Evolutionary conservation across 257 asterid species (phyloP).

Genomic region (Solanum megistacrolobum): DNA sequence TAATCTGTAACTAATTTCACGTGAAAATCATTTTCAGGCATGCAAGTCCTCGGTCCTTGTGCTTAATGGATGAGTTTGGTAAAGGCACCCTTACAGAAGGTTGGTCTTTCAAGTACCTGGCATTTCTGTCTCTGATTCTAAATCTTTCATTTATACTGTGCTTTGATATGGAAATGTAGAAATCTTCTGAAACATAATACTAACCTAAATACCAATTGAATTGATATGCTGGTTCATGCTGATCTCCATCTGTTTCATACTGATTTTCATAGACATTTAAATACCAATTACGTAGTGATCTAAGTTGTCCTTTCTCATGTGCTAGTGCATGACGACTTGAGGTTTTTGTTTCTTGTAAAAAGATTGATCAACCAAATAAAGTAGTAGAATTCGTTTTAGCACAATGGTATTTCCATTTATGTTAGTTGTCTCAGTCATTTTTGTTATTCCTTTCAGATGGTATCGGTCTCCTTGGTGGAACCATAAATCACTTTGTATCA

Average conservation of each 20-base stretch:
- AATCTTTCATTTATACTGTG: not conserved
- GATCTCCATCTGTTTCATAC: not conserved
- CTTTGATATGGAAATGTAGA: not conserved
- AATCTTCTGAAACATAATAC: not conserved
- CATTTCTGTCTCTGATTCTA: not conserved
- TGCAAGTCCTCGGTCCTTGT: constrained; percentile 76
- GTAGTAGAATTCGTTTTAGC: not conserved
- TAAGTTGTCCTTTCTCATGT: not conserved
- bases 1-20: not conserved
- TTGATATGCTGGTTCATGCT: not conserved
- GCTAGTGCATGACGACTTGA: not conserved
- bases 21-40: constrained; percentile 41
- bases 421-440: not conserved
- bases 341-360: not conserved
- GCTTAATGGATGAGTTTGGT: constrained; percentile 94
- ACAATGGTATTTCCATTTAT: not conserved
- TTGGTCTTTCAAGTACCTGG: constrained; percentile 17
- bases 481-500: constrained; percentile 75
- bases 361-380: not conserved
- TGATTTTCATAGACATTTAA: not conserved
- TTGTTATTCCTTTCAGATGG: constrained; percentile 58
- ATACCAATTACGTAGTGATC: not conserved
- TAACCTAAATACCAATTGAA: not conserved
- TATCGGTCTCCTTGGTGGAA: constrained; percentile 94
- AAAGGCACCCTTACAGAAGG: constrained; percentile 98